Percentiles rank a stretch among this genome's conserved stretches.
These are phyloP conservation scores for Tilletia horrida DNA, from an alignment of 1,284 basidiomycete genomes.

Conservation along the genomic window DNA sequence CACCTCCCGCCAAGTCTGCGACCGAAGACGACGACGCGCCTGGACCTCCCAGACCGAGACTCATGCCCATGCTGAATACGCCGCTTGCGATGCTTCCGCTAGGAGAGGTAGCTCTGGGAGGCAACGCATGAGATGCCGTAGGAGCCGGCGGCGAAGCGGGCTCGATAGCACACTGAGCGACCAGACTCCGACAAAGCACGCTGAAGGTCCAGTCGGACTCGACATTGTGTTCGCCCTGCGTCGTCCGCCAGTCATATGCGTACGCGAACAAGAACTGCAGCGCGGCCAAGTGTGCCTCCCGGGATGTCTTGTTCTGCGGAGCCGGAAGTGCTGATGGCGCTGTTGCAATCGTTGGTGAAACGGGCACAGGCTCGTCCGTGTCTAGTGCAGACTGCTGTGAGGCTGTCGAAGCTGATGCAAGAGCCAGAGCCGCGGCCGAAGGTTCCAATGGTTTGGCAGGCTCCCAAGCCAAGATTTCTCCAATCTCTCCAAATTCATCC, in stretches of 20 bases:
- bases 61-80: background rate
- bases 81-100: background rate
- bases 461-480: conserved; percentile 9
- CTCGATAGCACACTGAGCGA: conserved; percentile 10
- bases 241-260: conserved; percentile 24
- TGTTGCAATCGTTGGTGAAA: too few relatives aligned
- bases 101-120: background rate
- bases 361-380: background rate
- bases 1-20: background rate
- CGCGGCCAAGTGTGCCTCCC: conserved; percentile 3
- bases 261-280: conserved; percentile 28
- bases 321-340: too few relatives aligned
- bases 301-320: conserved; percentile 1
- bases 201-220: conserved; percentile 30
- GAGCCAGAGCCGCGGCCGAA: conserved; percentile 5
- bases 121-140: background rate
- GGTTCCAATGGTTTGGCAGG: background rate
- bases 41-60: too few relatives aligned
- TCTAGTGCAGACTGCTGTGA: background rate
- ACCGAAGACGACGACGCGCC: background rate
- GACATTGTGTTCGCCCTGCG: conserved; percentile 21
- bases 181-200: conserved; percentile 24
- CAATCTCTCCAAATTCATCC: conserved; percentile 19
- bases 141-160: background rate
- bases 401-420: background rate